phyloP scores from a whole-genome alignment of 2,329 filamentous ascomycete genomes.

The Chrysoporthe austroafricana region DNA sequence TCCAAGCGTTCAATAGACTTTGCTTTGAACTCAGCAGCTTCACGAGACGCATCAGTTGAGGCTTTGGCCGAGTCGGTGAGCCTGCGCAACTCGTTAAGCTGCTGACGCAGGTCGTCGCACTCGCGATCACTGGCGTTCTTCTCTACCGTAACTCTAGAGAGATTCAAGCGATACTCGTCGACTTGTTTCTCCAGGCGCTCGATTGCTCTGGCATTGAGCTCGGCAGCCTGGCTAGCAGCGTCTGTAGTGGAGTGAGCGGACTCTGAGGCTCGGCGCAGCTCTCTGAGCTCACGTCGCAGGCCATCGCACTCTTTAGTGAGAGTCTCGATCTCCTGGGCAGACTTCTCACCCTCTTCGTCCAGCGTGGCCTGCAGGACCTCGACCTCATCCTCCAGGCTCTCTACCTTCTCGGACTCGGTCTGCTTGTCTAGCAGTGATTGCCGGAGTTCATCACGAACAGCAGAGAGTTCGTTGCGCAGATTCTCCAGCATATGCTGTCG shows the following conservation, averaged over 20 bases:
- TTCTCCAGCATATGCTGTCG: slow-evolving; percentile 69
- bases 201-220: slow-evolving; percentile 46
- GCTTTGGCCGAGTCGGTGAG: slow-evolving; percentile 37
- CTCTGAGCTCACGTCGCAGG: slow-evolving; percentile 49
- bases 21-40: slow-evolving; percentile 41
- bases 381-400: slow-evolving; percentile 75
- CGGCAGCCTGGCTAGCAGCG: slow-evolving; percentile 40
- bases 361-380: slow-evolving; percentile 70
- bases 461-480: slow-evolving; percentile 67
- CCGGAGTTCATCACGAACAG: slow-evolving; percentile 71
- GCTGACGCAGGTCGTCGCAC: slow-evolving; percentile 47
- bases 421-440: slow-evolving; percentile 67
- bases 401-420: slow-evolving; percentile 65
- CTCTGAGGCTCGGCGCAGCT: slow-evolving; percentile 36
- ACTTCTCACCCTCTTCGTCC: slow-evolving; percentile 67
- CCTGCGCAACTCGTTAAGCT: slow-evolving; percentile 44
- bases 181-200: slow-evolving; percentile 60
- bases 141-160: slow-evolving; percentile 62
- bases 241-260: slow-evolving; percentile 36
- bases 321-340: slow-evolving; percentile 50
- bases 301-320: slow-evolving; percentile 50
- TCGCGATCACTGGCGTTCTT: slow-evolving; percentile 50
- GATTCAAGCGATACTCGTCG: slow-evolving; percentile 68
- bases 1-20: slow-evolving; percentile 56
- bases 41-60: slow-evolving; percentile 38